Evolutionary conservation across 495 filamentous ascomycete genomes (phyloP).

Genomic region (Annulohypoxylon stygium): DNA sequence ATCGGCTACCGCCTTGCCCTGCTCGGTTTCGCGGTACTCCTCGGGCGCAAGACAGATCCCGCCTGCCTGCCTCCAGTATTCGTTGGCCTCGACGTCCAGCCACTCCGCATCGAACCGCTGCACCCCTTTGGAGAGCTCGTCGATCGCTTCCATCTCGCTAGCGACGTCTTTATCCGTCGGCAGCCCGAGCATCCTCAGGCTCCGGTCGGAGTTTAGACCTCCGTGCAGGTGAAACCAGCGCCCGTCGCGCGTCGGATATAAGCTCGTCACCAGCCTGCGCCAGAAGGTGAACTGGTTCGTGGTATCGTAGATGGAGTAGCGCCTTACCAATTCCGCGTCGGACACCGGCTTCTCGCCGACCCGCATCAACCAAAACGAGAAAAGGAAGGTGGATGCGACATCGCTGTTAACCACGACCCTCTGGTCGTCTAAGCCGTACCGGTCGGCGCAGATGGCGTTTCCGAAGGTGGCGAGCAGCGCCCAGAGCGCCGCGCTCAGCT

Average conservation of each 20-base stretch:
- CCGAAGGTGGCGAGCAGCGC: conserved; percentile 48
- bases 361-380: conserved; percentile 44
- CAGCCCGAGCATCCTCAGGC: conserved; percentile 60
- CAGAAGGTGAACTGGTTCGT: conserved; percentile 45
- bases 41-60: conserved; percentile 63
- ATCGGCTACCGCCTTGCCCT: conserved; percentile 64
- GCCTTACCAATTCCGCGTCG: conserved; percentile 33
- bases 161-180: conserved; percentile 45
- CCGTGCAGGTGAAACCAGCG: conserved; percentile 68
- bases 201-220: conserved; percentile 61
- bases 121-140: conserved; percentile 47
- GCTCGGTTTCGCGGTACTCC: conserved; percentile 61
- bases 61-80: conserved; percentile 65
- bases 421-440: conserved; percentile 42
- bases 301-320: conserved; percentile 46
- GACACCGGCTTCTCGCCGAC: conserved; percentile 42
- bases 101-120: conserved; percentile 53
- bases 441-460: conserved; percentile 41
- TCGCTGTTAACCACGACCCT: conserved; percentile 51
- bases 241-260: conserved; percentile 66
- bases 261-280: conserved; percentile 59
- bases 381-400: conserved; percentile 50
- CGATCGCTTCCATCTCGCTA: conserved; percentile 50
- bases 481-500: conserved; percentile 50
- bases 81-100: conserved; percentile 61